These are phyloP conservation scores for Eremothecium gossypii DNA, from an alignment of 1,139 yeast species.

Conservation along the genomic window DNA sequence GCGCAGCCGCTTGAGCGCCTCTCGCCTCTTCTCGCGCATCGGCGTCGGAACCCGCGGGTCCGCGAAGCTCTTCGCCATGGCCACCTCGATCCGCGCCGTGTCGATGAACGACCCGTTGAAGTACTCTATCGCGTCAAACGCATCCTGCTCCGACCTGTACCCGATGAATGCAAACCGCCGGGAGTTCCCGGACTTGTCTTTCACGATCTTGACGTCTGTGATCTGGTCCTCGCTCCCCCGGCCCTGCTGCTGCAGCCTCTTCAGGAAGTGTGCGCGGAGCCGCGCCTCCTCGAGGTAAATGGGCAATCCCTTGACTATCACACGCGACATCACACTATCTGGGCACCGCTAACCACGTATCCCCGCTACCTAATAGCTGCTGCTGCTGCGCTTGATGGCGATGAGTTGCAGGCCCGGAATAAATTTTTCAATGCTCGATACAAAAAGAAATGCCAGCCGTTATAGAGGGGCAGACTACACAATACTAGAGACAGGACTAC, in stretches of 20 bases:
- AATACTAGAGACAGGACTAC: too few species aligned
- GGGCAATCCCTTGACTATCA: conserved; percentile 93
- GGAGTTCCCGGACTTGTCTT: conserved; percentile 73
- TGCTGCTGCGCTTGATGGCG: too few species aligned
- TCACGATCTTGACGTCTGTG: conserved; percentile 82
- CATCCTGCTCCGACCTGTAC: conserved; percentile 61
- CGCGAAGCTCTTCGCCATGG: conserved; percentile 73
- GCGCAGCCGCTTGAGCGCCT: conserved; percentile 44
- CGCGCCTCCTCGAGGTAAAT: conserved; percentile 69
- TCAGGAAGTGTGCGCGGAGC: conserved; percentile 56
- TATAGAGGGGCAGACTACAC: too few species aligned
- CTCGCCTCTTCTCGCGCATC: conserved; percentile 52
- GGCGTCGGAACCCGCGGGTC: conserved; percentile 76
- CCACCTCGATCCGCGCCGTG: conserved; percentile 71
- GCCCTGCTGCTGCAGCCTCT: conserved; percentile 35
- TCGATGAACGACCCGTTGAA: conserved; percentile 76
- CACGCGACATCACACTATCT: conserved; percentile 57
- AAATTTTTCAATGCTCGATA: too few species aligned
- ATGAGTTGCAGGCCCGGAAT: too few species aligned
- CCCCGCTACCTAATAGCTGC: too few species aligned
- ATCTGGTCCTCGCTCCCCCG: conserved; percentile 35
- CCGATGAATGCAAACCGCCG: conserved; percentile 94
- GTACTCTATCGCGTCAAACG: conserved; percentile 65
- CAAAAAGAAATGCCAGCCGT: too few species aligned
- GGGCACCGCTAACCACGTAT: neutral